A percentile compares a stretch with the other conserved stretches of the same genome.
Conservation (phyloP, 257 asterid species). For the Fraxinus cuspidata region DNA sequence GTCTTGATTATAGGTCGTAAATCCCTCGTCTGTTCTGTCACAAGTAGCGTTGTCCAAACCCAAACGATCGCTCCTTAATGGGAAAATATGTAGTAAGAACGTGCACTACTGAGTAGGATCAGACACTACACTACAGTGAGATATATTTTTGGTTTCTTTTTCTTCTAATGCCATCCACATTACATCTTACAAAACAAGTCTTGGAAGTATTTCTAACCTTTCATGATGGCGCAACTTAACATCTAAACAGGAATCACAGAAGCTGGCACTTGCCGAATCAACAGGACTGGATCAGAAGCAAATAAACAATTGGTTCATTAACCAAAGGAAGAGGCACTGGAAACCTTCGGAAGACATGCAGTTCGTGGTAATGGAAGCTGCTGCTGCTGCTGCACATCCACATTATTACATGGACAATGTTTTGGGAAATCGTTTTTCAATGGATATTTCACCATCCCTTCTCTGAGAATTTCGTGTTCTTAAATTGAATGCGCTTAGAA, state of each 20-base stretch:
- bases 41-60: too few relatives aligned
- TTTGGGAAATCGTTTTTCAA: constrained; percentile 64
- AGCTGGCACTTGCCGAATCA: constrained; percentile 84
- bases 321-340: constrained; percentile 96
- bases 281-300: constrained; percentile 96
- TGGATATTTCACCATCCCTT: constrained; percentile 76
- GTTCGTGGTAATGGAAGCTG: constrained; percentile 90
- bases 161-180: constrained; percentile 27
- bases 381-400: constrained; percentile 33
- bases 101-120: too few relatives aligned
- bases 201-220: not conserved
- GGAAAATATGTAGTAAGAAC: too few relatives aligned
- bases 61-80: too few relatives aligned
- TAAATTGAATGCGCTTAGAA: not conserved
- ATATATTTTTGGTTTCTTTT: constrained; percentile 23
- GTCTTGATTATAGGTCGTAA: too few relatives aligned
- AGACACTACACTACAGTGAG: too few relatives aligned
- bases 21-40: too few relatives aligned
- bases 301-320: constrained; percentile 94
- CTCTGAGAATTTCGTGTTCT: constrained; percentile 33
- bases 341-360: constrained; percentile 97
- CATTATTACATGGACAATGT: constrained; percentile 76
- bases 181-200: not conserved
- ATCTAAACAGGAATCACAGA: constrained; percentile 74
- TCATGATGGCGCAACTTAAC: not conserved